These are phyloP conservation scores for Posidonia australis DNA, from an alignment of 106 monocot species.

Conservation along the genomic window DNA sequence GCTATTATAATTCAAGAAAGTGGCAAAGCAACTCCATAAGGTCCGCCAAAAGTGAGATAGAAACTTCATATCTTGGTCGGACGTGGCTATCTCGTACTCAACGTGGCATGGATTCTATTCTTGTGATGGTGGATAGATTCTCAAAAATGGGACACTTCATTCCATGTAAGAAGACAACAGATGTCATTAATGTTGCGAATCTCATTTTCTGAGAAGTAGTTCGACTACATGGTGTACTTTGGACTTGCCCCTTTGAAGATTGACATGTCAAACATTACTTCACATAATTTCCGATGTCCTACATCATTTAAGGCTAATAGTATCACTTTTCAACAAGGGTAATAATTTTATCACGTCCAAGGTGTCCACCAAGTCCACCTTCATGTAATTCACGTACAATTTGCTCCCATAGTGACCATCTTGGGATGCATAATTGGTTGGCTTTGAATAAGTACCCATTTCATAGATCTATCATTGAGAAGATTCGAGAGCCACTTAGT, in stretches of 20 bases:
- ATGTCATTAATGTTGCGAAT: neutral
- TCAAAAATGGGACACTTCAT: too few relatives aligned
- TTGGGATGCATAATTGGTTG: too few relatives aligned
- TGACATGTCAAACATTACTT: neutral
- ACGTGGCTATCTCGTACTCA: neutral
- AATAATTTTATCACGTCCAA: too few relatives aligned
- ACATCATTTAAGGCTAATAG: constrained; percentile 5
- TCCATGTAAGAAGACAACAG: too few relatives aligned
- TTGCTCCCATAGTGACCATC: neutral
- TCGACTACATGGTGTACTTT: too few relatives aligned
- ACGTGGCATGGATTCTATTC: too few relatives aligned
- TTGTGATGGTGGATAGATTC: too few relatives aligned
- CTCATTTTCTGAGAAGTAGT: constrained; percentile 16
- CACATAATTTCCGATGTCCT: neutral
- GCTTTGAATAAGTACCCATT: too few relatives aligned
- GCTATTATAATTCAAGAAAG: neutral
- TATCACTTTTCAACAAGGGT: neutral
- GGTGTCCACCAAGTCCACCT: neutral
- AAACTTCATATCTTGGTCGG: neutral
- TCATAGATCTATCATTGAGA: too few relatives aligned
- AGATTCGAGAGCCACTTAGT: neutral
- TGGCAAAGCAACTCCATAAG: neutral
- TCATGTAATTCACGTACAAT: constrained; percentile 5
- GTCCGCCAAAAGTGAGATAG: neutral
- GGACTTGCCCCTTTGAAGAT: neutral